phyloP scores from a whole-genome alignment of 257 asterid genomes.

The Solanum etuberosum region DNA sequence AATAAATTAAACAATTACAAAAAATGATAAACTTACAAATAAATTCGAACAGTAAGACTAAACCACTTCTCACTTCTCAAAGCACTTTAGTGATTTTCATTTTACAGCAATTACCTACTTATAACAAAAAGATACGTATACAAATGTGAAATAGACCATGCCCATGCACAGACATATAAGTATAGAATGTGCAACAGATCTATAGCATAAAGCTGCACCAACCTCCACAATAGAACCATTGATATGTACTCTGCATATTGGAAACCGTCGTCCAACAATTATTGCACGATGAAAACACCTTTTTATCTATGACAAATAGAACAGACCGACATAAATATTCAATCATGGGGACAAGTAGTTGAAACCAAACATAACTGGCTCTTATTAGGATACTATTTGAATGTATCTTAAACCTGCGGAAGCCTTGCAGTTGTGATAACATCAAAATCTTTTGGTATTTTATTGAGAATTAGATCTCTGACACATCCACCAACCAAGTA shows the following conservation, averaged over 20 bases:
- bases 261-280: constrained; percentile 71
- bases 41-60: not conserved
- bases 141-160: not conserved
- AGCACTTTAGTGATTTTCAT: not conserved
- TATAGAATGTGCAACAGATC: not conserved
- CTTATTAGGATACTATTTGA: not conserved
- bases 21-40: not conserved
- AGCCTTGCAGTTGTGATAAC: constrained; percentile 76
- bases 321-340: not conserved
- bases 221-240: constrained; percentile 71
- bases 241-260: constrained; percentile 58
- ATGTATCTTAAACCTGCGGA: constrained; percentile 29
- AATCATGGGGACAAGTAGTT: not conserved
- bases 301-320: constrained; percentile 34
- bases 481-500: constrained; percentile 98
- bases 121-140: not conserved
- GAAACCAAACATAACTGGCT: not conserved
- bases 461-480: constrained; percentile 77
- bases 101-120: not conserved
- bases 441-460: constrained; percentile 86
- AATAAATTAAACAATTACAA: too few species aligned
- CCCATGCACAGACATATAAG: not conserved
- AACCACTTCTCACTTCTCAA: not conserved
- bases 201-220: constrained; percentile 9
- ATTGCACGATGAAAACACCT: constrained; percentile 30